Evolutionary conservation across 2,329 filamentous ascomycete genomes (phyloP).

Genomic region (Colletotrichum spinosum): DNA sequence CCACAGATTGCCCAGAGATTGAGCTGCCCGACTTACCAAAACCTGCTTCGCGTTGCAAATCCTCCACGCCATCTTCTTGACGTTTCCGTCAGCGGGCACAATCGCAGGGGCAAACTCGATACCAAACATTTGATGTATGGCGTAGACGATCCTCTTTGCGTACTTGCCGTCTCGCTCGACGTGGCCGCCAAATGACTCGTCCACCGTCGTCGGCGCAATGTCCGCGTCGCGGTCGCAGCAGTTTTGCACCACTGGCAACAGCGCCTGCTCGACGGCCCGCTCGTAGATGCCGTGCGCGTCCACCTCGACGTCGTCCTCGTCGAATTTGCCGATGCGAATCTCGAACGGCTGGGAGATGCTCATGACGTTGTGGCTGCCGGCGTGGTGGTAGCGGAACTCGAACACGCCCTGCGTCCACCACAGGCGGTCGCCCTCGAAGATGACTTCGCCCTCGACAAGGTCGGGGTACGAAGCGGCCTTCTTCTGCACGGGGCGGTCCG

Average conservation of each 20-base stretch:
- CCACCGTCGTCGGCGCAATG: conserved; percentile 82
- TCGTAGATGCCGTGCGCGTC: conserved; percentile 72
- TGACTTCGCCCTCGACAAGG: conserved; percentile 81
- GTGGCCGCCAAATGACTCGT: conserved; percentile 86
- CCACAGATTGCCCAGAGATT: no score
- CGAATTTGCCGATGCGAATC: conserved; percentile 84
- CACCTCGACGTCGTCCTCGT: conserved; percentile 76
- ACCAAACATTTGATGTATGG: conserved; percentile 95
- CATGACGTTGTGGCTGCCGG: conserved; percentile 93
- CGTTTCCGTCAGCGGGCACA: conserved; percentile 90
- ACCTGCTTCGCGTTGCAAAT: conserved; percentile 97
- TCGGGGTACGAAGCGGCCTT: conserved; percentile 64
- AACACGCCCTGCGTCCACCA: conserved; percentile 98
- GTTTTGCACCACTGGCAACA: conserved; percentile 88
- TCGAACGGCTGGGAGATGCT: conserved; percentile 94
- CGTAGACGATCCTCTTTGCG: conserved; percentile 90
- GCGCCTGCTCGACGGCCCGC: conserved; percentile 77
- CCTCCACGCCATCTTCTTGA: conserved; percentile 91
- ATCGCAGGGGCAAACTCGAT: conserved; percentile 95
- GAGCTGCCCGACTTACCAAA: conserved; percentile 70
- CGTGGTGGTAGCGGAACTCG: conserved; percentile 97
- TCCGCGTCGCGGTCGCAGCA: conserved; percentile 94
- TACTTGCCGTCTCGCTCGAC: conserved; percentile 92
- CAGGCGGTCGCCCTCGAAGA: conserved; percentile 91
- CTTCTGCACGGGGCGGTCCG: conserved; percentile 69